Conservation (phyloP, 2,329 filamentous ascomycete species). For the Aspergillus chevalieri region DNA sequence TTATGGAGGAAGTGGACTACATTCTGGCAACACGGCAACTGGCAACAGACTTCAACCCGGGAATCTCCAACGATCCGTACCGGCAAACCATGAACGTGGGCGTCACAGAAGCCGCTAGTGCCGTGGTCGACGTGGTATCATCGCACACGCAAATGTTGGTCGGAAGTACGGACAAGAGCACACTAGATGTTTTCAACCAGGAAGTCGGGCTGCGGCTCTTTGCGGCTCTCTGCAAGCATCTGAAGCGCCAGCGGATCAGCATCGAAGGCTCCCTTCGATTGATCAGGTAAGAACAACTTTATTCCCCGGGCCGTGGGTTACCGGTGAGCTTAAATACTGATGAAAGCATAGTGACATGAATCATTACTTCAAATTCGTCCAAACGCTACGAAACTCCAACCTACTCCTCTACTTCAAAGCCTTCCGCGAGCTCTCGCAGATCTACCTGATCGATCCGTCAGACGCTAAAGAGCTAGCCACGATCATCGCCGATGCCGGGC, state of each 20-base stretch:
- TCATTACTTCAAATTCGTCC: conserved; percentile 79
- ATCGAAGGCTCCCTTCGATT: conserved; percentile 84
- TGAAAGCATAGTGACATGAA: conserved; percentile 70
- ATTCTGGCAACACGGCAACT: conserved; percentile 81
- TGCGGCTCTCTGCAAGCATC: conserved; percentile 86
- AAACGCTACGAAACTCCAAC: conserved; percentile 73
- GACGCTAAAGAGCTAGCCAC: conserved; percentile 93
- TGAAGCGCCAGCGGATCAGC: conserved; percentile 90
- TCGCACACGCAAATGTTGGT: conserved; percentile 88
- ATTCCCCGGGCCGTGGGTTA: background rate
- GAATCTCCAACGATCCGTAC: conserved; percentile 28
- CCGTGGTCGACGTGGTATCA: conserved; percentile 77
- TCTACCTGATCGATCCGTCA: conserved; percentile 80
- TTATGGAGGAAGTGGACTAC: conserved; percentile 98
- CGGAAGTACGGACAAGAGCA: conserved; percentile 94
- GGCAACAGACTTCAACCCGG: conserved; percentile 85
- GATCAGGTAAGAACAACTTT: conserved; percentile 53
- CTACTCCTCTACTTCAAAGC: conserved; percentile 86
- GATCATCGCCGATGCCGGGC: conserved; percentile 84
- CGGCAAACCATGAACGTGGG: conserved; percentile 44
- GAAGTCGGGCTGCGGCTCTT: conserved; percentile 93
- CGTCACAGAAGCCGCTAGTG: conserved; percentile 69
- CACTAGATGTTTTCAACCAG: conserved; percentile 97
- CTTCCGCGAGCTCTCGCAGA: conserved; percentile 85
- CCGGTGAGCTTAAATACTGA: conserved; percentile 2